Evolutionary conservation across 176 grass and related monocot genomes (phyloP).

Genomic region (Aegilops longissima): DNA sequence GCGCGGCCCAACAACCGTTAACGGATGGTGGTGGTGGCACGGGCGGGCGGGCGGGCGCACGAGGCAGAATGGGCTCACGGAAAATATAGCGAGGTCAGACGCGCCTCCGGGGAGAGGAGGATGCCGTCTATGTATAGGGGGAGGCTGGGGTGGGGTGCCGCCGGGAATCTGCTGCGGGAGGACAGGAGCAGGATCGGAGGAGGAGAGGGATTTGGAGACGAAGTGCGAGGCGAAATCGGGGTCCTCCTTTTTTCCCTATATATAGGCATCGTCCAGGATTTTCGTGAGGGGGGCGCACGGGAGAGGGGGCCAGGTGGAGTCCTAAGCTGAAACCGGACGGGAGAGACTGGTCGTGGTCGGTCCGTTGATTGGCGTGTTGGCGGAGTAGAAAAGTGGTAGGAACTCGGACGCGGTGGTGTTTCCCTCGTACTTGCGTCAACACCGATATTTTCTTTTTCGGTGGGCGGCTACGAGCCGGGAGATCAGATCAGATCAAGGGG

Average conservation of each 20-base stretch:
- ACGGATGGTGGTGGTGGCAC: background rate
- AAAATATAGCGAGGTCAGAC: slow-evolving; percentile 29
- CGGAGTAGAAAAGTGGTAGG: background rate
- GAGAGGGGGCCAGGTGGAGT: background rate
- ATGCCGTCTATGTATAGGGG: slow-evolving; percentile 49
- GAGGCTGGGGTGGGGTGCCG: background rate
- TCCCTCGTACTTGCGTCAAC: background rate
- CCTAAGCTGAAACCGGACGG: background rate
- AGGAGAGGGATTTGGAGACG: background rate
- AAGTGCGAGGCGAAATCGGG: background rate
- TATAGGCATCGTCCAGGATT: slow-evolving; percentile 23
- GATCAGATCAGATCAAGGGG: no score
- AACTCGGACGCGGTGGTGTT: background rate
- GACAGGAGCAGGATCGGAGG: background rate
- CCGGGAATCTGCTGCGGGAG: background rate
- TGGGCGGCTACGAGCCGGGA: no score
- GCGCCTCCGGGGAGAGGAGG: slow-evolving; percentile 15
- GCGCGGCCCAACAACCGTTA: background rate
- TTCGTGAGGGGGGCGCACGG: background rate
- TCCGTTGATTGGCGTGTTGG: background rate
- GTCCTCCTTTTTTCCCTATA: background rate
- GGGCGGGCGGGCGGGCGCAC: slow-evolving; percentile 11
- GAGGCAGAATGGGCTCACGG: slow-evolving; percentile 25
- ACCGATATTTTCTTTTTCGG: background rate
- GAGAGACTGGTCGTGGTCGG: background rate